Evolutionary conservation across 495 filamentous ascomycete genomes (phyloP), one percentile per base, ranked within the genome.

Genomic region (Penicillium paradoxum): DNA sequence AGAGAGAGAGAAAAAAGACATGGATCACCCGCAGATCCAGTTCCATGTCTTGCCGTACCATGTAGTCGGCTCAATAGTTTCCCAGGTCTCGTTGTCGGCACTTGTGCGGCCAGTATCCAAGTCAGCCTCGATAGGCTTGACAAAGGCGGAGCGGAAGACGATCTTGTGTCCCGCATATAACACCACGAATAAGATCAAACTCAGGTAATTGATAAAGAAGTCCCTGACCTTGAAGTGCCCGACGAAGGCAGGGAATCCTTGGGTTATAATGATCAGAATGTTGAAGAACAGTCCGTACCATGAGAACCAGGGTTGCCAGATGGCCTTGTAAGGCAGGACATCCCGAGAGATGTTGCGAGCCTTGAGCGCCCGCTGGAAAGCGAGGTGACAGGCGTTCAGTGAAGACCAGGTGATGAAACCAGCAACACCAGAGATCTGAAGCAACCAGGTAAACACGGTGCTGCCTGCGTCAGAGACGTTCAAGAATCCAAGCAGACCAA

Each of bases 221-320:
- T 71, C 65, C 60, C 71, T 67, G 9, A 77, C 74, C 49, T 66
- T 64, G 80, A 86, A 89, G 5, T 45, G 49, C 0, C 76, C 74
- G 39, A 89, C 82, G 65, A 85, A 89, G 3, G 76, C 69, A 4
- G 79, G 85, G 64, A 89, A 89, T 5, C 85, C 85, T 64, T 88
- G 83, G 4, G 84, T 87, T 13, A 89, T 34, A 43, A 81, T 79
- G 56, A 88, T 83, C 38, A 88, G 62, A 19, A 79, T 51, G 70
- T 78, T 83, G 73, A 86, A 86, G 55, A 82, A 78, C 25, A 88
- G 71, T 4, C 83, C 85, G 56, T 80, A 80, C 67, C 72, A 81
- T 10, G 80, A 74, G 36, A 76, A 70, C 63, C 69, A 87, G 3
- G 83, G 83, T 64, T 86, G 82, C 57, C 76, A 70, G 17, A 77